Evolutionary conservation across 2,329 filamentous ascomycete species (phyloP).

Genomic region (Penicillium vulpinum): DNA sequence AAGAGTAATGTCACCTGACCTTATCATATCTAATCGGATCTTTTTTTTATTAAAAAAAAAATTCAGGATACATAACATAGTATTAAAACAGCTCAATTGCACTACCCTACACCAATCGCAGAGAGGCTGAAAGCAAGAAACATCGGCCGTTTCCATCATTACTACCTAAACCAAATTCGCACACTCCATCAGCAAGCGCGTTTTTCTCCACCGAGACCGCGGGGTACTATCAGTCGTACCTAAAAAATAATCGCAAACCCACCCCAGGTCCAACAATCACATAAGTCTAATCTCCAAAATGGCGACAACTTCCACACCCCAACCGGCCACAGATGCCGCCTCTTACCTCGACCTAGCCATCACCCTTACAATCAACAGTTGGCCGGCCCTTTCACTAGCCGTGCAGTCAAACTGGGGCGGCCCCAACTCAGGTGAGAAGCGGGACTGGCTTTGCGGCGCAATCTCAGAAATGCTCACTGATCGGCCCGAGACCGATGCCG

Average conservation of each 20-base stretch:
- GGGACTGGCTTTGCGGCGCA: slow-evolving; percentile 92
- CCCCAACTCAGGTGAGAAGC: slow-evolving; percentile 77
- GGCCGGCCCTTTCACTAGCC: slow-evolving; percentile 83
- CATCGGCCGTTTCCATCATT: background rate
- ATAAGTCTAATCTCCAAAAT: slow-evolving; percentile 14
- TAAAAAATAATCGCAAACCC: background rate
- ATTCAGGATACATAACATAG: background rate
- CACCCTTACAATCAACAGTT: slow-evolving; percentile 79
- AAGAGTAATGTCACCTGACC: slow-evolving; percentile 7
- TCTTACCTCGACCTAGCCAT: slow-evolving; percentile 81
- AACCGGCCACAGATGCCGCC: slow-evolving; percentile 55
- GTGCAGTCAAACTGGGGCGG: slow-evolving; percentile 89
- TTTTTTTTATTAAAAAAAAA: background rate
- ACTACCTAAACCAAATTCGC: background rate
- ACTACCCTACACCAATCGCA: background rate
- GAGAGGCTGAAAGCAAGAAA: background rate
- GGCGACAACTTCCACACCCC: slow-evolving; percentile 20
- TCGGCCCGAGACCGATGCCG: slow-evolving; percentile 64
- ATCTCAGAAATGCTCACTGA: slow-evolving; percentile 74
- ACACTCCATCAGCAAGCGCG: background rate
- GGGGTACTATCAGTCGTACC: slow-evolving; percentile 11
- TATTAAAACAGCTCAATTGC: slow-evolving; percentile 1
- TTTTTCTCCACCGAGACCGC: slow-evolving; percentile 5
- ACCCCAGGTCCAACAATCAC: background rate
- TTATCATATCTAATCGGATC: slow-evolving; percentile 15